phyloP scores from a whole-genome alignment of 495 filamentous ascomycete genomes.

The Aspergillus mulundensis region DNA sequence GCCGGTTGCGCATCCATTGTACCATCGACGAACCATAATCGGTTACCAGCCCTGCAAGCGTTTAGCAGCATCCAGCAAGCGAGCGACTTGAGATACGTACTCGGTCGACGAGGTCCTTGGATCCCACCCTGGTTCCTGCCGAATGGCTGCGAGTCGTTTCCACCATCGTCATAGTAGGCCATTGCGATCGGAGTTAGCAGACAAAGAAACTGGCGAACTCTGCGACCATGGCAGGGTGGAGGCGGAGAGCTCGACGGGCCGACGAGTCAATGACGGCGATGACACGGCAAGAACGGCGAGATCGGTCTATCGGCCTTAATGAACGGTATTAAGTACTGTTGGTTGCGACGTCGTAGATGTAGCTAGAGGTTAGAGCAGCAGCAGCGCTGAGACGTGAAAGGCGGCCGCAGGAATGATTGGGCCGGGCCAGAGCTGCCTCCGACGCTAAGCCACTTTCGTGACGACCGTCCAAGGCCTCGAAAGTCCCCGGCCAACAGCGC shows the following conservation, averaged over 20 bases:
- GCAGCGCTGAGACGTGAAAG: neutral
- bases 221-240: conserved; percentile 13
- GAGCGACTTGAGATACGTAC: conserved; percentile 26
- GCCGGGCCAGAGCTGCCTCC: neutral
- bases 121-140: conserved; percentile 35
- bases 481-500: neutral
- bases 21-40: conserved; percentile 92
- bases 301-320: neutral
- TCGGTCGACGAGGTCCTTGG: conserved; percentile 39
- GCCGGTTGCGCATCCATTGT: conserved; percentile 86
- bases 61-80: conserved; percentile 1
- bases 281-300: neutral
- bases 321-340: neutral
- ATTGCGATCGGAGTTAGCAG: conserved; percentile 20
- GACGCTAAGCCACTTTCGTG: neutral
- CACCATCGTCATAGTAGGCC: conserved; percentile 43
- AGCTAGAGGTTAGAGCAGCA: neutral
- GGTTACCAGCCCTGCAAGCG: conserved; percentile 62
- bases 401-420: conserved; percentile 8
- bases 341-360: neutral
- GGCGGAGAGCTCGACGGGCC: neutral
- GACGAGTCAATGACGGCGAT: neutral
- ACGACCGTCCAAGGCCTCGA: neutral
- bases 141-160: conserved; percentile 30
- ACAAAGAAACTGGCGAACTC: conserved; percentile 11